Base-by-base conservation (phyloP, 345 rosid species). In the Hibiscus mutabilis region DNA sequence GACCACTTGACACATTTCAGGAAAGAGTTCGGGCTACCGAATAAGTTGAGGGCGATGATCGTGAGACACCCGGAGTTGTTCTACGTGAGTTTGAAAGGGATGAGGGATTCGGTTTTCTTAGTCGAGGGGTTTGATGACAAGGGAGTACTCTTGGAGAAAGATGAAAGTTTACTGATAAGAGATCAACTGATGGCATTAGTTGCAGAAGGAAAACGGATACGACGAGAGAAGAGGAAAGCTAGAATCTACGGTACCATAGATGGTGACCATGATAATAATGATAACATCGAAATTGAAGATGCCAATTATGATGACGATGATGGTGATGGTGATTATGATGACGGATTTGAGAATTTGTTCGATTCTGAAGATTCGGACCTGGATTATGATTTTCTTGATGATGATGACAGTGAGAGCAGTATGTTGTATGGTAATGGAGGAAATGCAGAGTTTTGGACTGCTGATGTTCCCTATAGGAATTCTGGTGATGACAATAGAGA, bases 1-100 rank as follows among this genome's bases (percentile, higher is more conserved):
- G 98, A 93, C 60, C 96, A 93, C 74, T 77, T 93, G 82, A 89
- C 97, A 15, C 97, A 89, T 80, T 91, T 93, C 77, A 84, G 98
- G 82, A 88, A 89, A 47, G 98, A 93, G 60, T 89, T 89, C 52
- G 82, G 82, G 21, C 82, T 93, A 2, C 80, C 97, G 11, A 91
- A 91, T 67, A 86, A 89, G 84, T 62, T 89, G 82, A 84, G 93
- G 82, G 84, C 82, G 0, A 77, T 93, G 94, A 75, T 91, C 35
- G 73, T 85, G 66, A 86, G 98, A 73, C 98, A 91, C 74, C 97
- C 96, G 2, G 97, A 91, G 73, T 69, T 93, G 59, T 91, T 93
- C 80, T 93, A 93, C 33, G 86, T 89, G 44, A 91, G 97, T 69
- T 51, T 88, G 79, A 93, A 93, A 79, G 96, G 98, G 2, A 67